Evolutionary conservation across 2,329 filamentous ascomycete genomes (phyloP).

Genomic region (Rhynchosporium secalis): DNA sequence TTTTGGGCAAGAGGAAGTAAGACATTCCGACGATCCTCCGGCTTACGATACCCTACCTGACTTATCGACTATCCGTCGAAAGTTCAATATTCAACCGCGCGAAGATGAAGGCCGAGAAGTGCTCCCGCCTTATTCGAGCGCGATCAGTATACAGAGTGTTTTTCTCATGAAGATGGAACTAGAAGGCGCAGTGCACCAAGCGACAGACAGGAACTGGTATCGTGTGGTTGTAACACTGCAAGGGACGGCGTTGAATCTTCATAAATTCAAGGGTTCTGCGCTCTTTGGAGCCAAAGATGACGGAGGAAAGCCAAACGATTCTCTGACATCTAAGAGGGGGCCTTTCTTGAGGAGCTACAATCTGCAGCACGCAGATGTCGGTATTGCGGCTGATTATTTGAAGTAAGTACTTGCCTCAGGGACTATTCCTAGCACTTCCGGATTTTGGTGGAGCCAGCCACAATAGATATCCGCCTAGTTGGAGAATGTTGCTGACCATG

Average conservation of each 20-base stretch:
- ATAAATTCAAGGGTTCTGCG: conserved; percentile 61
- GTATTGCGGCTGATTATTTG: conserved; percentile 70
- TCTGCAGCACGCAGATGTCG: conserved; percentile 72
- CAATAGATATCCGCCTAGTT: neutral
- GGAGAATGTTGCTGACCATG: conserved; percentile 9
- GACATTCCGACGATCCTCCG: conserved; percentile 27
- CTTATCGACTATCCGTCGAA: conserved; percentile 21
- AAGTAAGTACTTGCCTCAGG: conserved; percentile 52
- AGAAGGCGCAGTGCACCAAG: conserved; percentile 61
- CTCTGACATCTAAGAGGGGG: conserved; percentile 53
- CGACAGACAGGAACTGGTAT: conserved; percentile 63
- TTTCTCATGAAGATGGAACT: conserved; percentile 67
- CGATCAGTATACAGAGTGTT: conserved; percentile 55
- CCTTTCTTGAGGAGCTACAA: conserved; percentile 67
- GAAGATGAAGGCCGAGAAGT: conserved; percentile 46
- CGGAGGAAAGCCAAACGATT: conserved; percentile 52
- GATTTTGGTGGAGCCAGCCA: neutral
- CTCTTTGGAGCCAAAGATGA: conserved; percentile 50
- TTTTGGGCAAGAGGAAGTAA: conserved; percentile 18
- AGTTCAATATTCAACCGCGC: conserved; percentile 40
- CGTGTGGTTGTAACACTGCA: conserved; percentile 63
- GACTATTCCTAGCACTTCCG: conserved; percentile 7
- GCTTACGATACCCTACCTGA: conserved; percentile 29
- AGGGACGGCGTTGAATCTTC: conserved; percentile 67
- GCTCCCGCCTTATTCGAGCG: conserved; percentile 58